Evolutionary conservation across 2,329 filamentous ascomycete species (phyloP).

Genomic region (Talaromyces atroroseus): DNA sequence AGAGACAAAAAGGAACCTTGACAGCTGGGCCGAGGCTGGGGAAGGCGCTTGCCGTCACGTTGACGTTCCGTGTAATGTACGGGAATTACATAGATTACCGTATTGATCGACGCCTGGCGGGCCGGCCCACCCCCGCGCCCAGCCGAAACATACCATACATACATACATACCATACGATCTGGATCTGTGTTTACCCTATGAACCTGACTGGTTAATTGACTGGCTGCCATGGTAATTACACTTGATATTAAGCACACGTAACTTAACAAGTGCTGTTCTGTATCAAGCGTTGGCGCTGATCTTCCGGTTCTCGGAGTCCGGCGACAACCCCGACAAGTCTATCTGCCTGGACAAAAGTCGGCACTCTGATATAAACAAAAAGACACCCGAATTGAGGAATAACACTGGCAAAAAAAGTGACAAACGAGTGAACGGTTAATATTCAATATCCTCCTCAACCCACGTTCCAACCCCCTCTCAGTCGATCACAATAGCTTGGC

Average conservation of each 20-base stretch:
- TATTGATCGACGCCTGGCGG: background rate
- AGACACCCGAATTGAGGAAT: background rate
- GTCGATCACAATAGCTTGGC: background rate
- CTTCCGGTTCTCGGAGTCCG: too few relatives aligned
- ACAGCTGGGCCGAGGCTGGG: constrained; percentile 9
- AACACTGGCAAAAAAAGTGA: background rate
- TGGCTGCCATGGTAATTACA: too few relatives aligned
- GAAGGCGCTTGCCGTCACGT: constrained; percentile 1
- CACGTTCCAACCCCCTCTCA: background rate
- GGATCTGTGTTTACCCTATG: too few relatives aligned
- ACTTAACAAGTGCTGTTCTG: too few relatives aligned
- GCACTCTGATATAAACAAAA: background rate
- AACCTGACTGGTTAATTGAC: too few relatives aligned
- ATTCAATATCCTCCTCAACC: background rate
- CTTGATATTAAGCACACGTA: too few relatives aligned
- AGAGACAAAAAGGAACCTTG: background rate
- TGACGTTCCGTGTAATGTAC: constrained; percentile 3
- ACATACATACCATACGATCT: background rate
- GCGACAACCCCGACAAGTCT: too few relatives aligned
- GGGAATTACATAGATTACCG: background rate
- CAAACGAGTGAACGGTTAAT: background rate
- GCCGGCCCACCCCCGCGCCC: background rate
- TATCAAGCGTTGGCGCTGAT: too few relatives aligned
- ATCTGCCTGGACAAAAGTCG: too few relatives aligned
- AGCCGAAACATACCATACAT: constrained; percentile 12